Percentiles rank a stretch among this genome's conserved stretches.
Conservation (phyloP, 441 rosid genomes). For the Metrosideros polymorpha region DNA sequence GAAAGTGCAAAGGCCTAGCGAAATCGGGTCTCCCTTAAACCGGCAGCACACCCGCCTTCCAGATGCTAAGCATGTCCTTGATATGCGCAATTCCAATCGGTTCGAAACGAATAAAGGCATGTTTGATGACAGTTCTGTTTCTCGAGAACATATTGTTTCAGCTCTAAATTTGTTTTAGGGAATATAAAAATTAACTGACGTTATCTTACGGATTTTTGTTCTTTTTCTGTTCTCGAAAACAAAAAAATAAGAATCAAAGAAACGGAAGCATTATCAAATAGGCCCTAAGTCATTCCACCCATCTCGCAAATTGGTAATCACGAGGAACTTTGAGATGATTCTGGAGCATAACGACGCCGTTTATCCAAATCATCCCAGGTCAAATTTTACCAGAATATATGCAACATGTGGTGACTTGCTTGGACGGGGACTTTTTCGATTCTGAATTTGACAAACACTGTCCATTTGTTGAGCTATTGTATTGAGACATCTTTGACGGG, state of each 20-base stretch:
- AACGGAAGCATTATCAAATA: too few species aligned
- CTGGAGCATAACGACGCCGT: not conserved
- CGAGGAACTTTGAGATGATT: not conserved
- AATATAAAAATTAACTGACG: too few species aligned
- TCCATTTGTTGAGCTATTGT: not conserved
- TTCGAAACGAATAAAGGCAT: not conserved
- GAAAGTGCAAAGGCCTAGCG: not conserved
- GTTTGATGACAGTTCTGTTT: too few species aligned
- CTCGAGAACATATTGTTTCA: too few species aligned
- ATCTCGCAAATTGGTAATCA: not conserved
- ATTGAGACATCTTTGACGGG: not conserved
- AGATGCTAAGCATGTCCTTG: not conserved
- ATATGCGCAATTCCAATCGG: fast-evolving
- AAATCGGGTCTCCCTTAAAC: not conserved
- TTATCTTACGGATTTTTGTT: too few species aligned
- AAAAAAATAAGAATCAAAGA: too few species aligned
- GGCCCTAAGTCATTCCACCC: not conserved
- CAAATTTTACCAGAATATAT: fast-evolving
- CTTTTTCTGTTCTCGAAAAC: too few species aligned
- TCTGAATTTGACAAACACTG: not conserved
- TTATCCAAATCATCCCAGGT: not conserved
- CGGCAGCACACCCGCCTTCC: not conserved
- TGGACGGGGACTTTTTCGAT: too few species aligned
- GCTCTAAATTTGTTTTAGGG: too few species aligned
- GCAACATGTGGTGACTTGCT: fast-evolving